phyloP scores from a whole-genome alignment of 495 filamentous ascomycete genomes.

The Daldinia grandis region DNA sequence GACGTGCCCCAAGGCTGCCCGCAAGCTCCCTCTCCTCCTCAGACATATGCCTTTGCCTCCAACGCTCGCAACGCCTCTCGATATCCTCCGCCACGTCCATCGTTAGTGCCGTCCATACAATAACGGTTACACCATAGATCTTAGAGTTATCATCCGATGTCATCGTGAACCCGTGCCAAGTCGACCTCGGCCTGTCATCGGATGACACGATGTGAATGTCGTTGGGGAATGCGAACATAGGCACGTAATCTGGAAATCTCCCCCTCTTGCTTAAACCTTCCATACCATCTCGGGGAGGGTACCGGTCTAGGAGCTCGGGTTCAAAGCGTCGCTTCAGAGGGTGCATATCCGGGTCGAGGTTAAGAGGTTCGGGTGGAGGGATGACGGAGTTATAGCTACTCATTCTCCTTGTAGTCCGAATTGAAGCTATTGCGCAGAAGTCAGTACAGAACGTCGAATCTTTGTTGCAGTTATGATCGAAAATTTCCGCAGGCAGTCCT shows the following conservation, averaged over 20 bases:
- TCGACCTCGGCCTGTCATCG: conserved; percentile 89
- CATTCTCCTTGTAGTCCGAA: conserved; percentile 85
- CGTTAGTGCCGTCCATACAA: conserved; percentile 90
- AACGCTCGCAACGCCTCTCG: conserved; percentile 90
- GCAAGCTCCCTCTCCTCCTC: conserved; percentile 94
- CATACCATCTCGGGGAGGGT: conserved; percentile 82
- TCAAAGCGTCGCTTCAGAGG: conserved; percentile 93
- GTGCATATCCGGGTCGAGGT: conserved; percentile 91
- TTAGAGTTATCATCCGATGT: conserved; percentile 90
- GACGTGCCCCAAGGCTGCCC: conserved; percentile 86
- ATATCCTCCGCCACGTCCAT: conserved; percentile 82
- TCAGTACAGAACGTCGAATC: conserved; percentile 44
- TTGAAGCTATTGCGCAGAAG: conserved; percentile 70
- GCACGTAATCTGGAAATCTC: conserved; percentile 94
- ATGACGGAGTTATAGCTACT: conserved; percentile 99
- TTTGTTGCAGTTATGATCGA: conserved; percentile 43
- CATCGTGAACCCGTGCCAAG: conserved; percentile 99
- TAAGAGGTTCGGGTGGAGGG: conserved; percentile 87
- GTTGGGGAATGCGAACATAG: conserved; percentile 99
- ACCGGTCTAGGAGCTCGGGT: conserved; percentile 90
- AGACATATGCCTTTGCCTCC: conserved; percentile 95
- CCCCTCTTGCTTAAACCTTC: conserved; percentile 84
- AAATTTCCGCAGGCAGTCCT: conserved; percentile 35
- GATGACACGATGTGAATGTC: conserved; percentile 96
- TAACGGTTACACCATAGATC: conserved; percentile 89